A percentile compares a stretch with the other conserved stretches of the same genome.
Conservation (phyloP, 2,329 filamentous ascomycete species). For the Ophiostoma perfectum region DNA sequence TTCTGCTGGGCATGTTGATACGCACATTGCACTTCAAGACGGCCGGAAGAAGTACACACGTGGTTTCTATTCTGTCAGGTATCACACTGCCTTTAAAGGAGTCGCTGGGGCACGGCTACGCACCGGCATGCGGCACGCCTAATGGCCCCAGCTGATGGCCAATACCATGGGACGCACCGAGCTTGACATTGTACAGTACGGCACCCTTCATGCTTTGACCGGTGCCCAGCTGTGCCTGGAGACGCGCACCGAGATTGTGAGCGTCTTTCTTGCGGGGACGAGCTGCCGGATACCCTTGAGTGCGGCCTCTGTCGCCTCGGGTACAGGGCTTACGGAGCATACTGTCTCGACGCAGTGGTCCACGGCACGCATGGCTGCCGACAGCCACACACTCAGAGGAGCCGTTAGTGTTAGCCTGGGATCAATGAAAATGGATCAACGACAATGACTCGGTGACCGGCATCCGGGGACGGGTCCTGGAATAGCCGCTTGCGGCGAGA, state of each 20-base stretch:
- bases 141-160: constrained; percentile 38
- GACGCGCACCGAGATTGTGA: constrained; percentile 34
- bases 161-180: constrained; percentile 38
- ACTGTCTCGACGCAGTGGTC: constrained; percentile 33
- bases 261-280: constrained; percentile 36
- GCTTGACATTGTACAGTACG: constrained; percentile 35
- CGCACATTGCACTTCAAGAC: neutral
- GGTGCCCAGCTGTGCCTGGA: constrained; percentile 43
- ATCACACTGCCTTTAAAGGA: neutral
- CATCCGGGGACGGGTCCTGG: constrained; percentile 28
- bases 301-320: constrained; percentile 30
- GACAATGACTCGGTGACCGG: constrained; percentile 44
- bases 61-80: neutral
- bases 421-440: no score
- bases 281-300: constrained; percentile 38
- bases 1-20: neutral
- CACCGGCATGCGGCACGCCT: constrained; percentile 37
- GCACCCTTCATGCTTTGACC: constrained; percentile 43
- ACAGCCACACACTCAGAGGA: constrained; percentile 30
- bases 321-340: constrained; percentile 39
- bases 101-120: constrained; percentile 31
- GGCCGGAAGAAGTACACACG: neutral
- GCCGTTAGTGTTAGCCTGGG: constrained; percentile 43
- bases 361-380: neutral
- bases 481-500: constrained; percentile 27